phyloP scores from a whole-genome alignment of 2,329 filamentous ascomycete genomes.

The Dichotomopilus funicola region DNA sequence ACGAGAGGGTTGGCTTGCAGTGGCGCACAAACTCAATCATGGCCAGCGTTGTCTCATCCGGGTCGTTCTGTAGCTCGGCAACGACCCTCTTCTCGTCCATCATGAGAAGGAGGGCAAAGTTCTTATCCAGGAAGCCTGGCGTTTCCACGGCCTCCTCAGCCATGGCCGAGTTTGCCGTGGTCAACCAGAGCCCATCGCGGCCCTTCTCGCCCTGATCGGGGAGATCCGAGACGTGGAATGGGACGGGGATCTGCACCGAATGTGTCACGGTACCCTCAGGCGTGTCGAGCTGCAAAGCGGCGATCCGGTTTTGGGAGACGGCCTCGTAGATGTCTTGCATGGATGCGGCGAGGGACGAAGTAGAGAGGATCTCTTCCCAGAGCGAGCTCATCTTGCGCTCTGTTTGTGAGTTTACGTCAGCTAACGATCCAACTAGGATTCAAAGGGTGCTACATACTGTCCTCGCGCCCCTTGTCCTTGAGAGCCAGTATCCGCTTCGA shows the following conservation, averaged over 20 bases:
- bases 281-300: constrained; percentile 69
- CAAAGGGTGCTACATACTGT: constrained; percentile 36
- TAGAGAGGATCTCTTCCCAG: constrained; percentile 64
- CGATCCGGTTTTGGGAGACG: constrained; percentile 78
- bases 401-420: constrained; percentile 20
- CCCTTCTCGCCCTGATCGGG: constrained; percentile 61
- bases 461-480: constrained; percentile 75
- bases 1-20: constrained; percentile 61
- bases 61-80: constrained; percentile 68
- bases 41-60: constrained; percentile 66
- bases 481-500: constrained; percentile 73
- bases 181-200: constrained; percentile 75
- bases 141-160: constrained; percentile 63
- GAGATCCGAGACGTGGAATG: constrained; percentile 66
- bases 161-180: constrained; percentile 71
- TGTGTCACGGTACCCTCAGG: constrained; percentile 51
- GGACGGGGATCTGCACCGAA: constrained; percentile 58
- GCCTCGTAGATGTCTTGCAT: constrained; percentile 77
- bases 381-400: constrained; percentile 56
- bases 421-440: neutral
- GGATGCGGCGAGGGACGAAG: constrained; percentile 73
- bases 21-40: constrained; percentile 78
- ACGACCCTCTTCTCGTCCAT: constrained; percentile 71
- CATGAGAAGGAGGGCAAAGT: constrained; percentile 79
- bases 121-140: constrained; percentile 66